Evolutionary conservation across 179 eudicot species (phyloP), one percentile per base, ranked within the genome.

Genomic region (Silene noctiflora): DNA sequence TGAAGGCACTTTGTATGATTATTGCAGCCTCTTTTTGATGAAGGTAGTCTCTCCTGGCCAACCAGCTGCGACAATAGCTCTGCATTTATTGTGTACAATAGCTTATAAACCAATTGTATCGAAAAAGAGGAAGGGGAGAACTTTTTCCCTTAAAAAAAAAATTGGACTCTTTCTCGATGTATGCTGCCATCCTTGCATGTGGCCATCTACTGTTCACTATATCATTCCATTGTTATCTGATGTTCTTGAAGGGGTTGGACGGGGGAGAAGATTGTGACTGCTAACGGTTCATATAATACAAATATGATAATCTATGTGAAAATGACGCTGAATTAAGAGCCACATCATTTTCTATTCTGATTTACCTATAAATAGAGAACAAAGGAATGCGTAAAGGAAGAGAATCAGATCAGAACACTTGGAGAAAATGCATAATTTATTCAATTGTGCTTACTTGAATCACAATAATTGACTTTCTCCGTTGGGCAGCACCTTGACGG

Each of bases 381-480:
- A 0, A 4, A 1, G 20, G 1, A n/a, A 56, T 17, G 20, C 2
- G 60, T 56, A 42, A 14, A 9, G 8, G 16, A 6, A 11, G 25
- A 17, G 19, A 17, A 12, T 8, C 46, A 4, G 44, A 16, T 24
- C 56, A 74, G 2, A 48, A 60, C 25, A 16, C 29, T 60, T 21
- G 35, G 13, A 62, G 24, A 64, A 59, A 56, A 42, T 6, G 22
- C 69, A 35, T 69, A 51, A 51, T 20, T 44, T 20, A 22, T 31
- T 22, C 74, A 78, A 31, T 4, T 69, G 0, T 67, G 83, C 93
- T 86, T 85, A 93, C 99, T 81, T 95, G 99, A 69, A 95, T 78
- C 72, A 73, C 21, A 64, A 89, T 56, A 48, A 85, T 64, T 66
- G 73, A 46, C 65, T 9, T 46, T 73, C 82, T 89, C 4, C 53